Base-by-base conservation (phyloP, 192 early-diverging fungal genomes). In the Pecoramyces ruminantium region DNA sequence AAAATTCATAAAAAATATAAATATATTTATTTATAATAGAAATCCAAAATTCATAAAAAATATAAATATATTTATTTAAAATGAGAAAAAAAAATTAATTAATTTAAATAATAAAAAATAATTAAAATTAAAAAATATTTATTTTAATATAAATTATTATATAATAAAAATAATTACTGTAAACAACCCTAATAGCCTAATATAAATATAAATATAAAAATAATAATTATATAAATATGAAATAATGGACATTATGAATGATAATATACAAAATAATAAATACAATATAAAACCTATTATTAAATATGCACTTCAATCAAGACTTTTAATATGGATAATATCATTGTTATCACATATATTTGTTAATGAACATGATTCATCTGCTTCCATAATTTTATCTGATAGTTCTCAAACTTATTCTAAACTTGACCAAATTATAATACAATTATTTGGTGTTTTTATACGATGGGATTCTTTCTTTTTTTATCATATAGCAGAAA, bases 401-500 rank as follows among this genome's bases (percentile, higher is more conserved):
- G 51, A 67, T 67, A 67, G n/a, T 11, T 5, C 17, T 25, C 21
- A 67, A 67, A n/a, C 17, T 4, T 67, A 25, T 67, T 27, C 51
- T 11, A n/a, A 0, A n/a, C 18, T 67, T 25, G 51, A 67, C 25
- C 4, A 9, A 21, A 25, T 78, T 81, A 79, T 34, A 39, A 16
- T 78, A 79, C 8, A 58, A 16, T 77, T 82, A 79, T 81, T 85
- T 28, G 81, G 80, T 13, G 88, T 90, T 5, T 92, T 94, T 83
- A 84, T 96, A 13, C 87, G 94, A 12, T 98, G 96, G 96, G 96
- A 98, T 83, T 89, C 94, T 0, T 88, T 96, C 80, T 96, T 96
- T 84, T 96, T 96, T 87, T 80, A 92, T 29, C 87, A 92, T 67
- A 93, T 96, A 79, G 90, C 95, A 1, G 88, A 92, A 81, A 79